Percentiles rank a stretch among this genome's conserved stretches.
Evolutionary conservation across 2,329 filamentous ascomycete species (phyloP).

Genomic region (Penicillium griseofulvum): DNA sequence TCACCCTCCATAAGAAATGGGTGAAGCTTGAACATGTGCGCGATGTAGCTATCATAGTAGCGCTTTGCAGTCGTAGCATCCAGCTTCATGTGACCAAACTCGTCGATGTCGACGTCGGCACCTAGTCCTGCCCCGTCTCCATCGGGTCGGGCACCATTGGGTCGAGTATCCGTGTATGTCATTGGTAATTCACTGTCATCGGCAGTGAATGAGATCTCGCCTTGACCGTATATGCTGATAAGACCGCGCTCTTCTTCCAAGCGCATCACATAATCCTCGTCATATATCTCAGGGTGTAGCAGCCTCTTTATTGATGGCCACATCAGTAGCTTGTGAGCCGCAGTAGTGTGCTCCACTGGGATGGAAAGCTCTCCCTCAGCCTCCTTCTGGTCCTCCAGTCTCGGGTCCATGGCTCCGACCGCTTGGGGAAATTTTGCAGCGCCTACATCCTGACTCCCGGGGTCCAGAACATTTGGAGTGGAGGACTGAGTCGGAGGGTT

Average conservation of each 20-base stretch:
- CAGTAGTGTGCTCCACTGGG: conserved; percentile 81
- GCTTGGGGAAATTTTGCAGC: not conserved
- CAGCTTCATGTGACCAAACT: conserved; percentile 52
- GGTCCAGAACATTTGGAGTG: not conserved
- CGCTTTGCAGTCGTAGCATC: conserved; percentile 50
- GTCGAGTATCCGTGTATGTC: conserved; percentile 4
- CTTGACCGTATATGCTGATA: conserved; percentile 72
- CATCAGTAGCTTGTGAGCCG: conserved; percentile 76
- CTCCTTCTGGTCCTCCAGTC: conserved; percentile 18
- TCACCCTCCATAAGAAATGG: conserved; percentile 59
- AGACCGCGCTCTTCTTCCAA: conserved; percentile 72
- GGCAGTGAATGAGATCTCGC: conserved; percentile 67
- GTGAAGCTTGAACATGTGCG: conserved; percentile 62
- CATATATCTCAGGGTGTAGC: conserved; percentile 56
- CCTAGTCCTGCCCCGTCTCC: conserved; percentile 22
- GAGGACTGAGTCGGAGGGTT: not conserved
- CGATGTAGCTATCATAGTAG: conserved; percentile 56
- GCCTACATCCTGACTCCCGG: not conserved
- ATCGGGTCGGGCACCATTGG: conserved; percentile 7
- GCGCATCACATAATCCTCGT: conserved; percentile 70
- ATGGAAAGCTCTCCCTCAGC: conserved; percentile 64
- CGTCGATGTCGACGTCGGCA: conserved; percentile 51
- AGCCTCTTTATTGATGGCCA: conserved; percentile 68
- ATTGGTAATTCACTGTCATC: conserved; percentile 45
- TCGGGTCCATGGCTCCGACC: not conserved